Conservation (phyloP, 768 basidiomycete species). For the Termitomyces sp. region DNA sequence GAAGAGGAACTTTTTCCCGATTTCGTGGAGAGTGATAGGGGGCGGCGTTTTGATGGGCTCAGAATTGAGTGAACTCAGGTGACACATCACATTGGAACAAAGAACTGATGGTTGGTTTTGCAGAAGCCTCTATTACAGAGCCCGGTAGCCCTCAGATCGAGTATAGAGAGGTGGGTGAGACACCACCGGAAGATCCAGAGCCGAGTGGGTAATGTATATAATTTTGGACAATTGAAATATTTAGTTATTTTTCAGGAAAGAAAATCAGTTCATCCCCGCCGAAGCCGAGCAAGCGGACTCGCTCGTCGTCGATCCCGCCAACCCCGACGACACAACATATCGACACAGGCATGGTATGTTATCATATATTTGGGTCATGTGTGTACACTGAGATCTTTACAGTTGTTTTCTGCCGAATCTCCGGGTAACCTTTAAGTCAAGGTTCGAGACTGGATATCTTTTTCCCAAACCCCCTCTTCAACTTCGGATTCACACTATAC, state of each 20-base stretch:
- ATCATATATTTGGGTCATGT: neutral
- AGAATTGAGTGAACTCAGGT: constrained; percentile 17
- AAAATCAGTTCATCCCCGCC: neutral
- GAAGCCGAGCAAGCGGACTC: constrained; percentile 22
- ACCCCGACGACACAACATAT: constrained; percentile 23
- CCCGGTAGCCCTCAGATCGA: neutral
- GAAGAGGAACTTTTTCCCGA: constrained; percentile 54
- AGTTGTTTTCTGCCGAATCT: constrained; percentile 42
- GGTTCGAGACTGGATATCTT: too few species aligned
- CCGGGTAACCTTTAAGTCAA: constrained; percentile 36
- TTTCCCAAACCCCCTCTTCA: constrained; percentile 12
- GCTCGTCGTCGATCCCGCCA: constrained; percentile 33
- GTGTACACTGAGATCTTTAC: neutral
- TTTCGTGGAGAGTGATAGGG: constrained; percentile 75
- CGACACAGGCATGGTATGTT: constrained; percentile 13
- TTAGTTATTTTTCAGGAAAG: neutral
- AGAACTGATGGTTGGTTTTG: neutral
- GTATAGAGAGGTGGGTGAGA: neutral
- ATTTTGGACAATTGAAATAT: neutral
- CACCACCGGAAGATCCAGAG: neutral
- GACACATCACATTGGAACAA: neutral
- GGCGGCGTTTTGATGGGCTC: constrained; percentile 68
- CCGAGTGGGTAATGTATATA: neutral
- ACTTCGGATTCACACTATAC: constrained; percentile 15
- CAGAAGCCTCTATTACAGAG: neutral